phyloP scores from a whole-genome alignment of 2,329 filamentous ascomycete genomes.

The Hypoxylon sp. region DNA sequence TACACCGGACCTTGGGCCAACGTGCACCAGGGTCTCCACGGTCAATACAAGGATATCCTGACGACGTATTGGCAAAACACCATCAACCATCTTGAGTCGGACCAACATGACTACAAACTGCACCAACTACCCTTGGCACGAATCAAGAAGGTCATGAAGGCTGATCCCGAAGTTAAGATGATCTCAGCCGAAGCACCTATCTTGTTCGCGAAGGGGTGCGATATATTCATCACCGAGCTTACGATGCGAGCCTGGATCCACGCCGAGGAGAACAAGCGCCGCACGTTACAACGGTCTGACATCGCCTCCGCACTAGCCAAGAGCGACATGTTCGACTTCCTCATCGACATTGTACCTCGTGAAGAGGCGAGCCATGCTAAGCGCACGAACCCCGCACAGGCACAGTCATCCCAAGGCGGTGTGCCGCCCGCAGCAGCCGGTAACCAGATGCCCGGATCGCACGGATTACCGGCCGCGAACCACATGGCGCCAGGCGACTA shows the following conservation, averaged over 20 bases:
- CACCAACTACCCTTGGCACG: conserved; percentile 96
- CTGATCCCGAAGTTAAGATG: conserved; percentile 99
- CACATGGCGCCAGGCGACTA: conserved; percentile 74
- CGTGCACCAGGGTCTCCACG: conserved; percentile 94
- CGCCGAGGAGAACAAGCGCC: conserved; percentile 97
- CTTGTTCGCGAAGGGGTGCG: conserved; percentile 96
- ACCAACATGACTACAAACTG: conserved; percentile 98
- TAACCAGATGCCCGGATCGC: conserved; percentile 65
- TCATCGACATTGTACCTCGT: conserved; percentile 97
- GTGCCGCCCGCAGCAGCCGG: conserved; percentile 60
- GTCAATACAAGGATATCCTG: conserved; percentile 94
- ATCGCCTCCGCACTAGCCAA: conserved; percentile 96
- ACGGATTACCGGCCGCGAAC: conserved; percentile 66
- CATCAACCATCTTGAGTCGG: conserved; percentile 93
- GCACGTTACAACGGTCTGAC: conserved; percentile 93
- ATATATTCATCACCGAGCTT: conserved; percentile 98
- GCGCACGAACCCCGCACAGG: conserved; percentile 70
- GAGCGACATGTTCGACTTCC: conserved; percentile 99
- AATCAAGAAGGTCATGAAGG: conserved; percentile 99
- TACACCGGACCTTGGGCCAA: conserved; percentile 97
- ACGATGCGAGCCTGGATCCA: conserved; percentile 99
- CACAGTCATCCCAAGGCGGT: conserved; percentile 56
- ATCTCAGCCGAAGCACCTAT: conserved; percentile 98
- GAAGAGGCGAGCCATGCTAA: conserved; percentile 94
- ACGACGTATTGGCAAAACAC: conserved; percentile 99